These are phyloP conservation scores for Lentinula sp. DNA, from an alignment of 768 basidiomycete species.

Conservation along the genomic window DNA sequence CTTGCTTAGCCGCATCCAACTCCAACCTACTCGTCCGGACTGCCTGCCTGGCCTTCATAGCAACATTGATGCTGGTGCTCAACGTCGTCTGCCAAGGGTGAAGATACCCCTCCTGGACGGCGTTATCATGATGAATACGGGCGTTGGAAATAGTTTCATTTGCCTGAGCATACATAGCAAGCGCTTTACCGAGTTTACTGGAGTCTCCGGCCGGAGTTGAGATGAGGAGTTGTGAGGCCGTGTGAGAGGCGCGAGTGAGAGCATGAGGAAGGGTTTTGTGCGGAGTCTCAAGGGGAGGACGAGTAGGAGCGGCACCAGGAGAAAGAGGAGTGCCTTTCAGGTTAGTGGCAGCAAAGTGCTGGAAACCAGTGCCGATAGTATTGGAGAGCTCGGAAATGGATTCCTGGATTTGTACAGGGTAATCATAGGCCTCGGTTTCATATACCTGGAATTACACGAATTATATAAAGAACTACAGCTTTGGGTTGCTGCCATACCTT, in stretches of 20 bases:
- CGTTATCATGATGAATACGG: slow-evolving; percentile 72
- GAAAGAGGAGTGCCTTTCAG: slow-evolving; percentile 74
- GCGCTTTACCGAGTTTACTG: slow-evolving; percentile 67
- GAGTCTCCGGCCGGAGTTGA: slow-evolving; percentile 35
- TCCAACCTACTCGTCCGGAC: slow-evolving; percentile 78
- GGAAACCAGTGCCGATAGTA: slow-evolving; percentile 66
- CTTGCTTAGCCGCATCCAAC: slow-evolving; percentile 86
- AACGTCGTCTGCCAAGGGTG: slow-evolving; percentile 87
- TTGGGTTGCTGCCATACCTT: neutral
- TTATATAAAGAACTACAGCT: neutral
- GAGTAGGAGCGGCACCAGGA: slow-evolving; percentile 64
- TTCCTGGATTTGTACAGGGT: slow-evolving; percentile 86
- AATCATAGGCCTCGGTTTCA: slow-evolving; percentile 83
- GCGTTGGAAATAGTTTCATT: slow-evolving; percentile 70
- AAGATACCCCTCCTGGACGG: slow-evolving; percentile 62
- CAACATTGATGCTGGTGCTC: slow-evolving; percentile 76
- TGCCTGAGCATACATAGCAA: slow-evolving; percentile 72
- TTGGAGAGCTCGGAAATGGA: slow-evolving; percentile 68
- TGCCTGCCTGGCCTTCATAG: slow-evolving; percentile 87
- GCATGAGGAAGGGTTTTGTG: slow-evolving; percentile 99
- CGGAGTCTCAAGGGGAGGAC: slow-evolving; percentile 49
- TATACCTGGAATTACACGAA: slow-evolving; percentile 70
- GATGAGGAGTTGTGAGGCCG: slow-evolving; percentile 43
- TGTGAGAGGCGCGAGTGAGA: slow-evolving; percentile 72
- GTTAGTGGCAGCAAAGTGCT: slow-evolving; percentile 82